Conservation (phyloP, 2,329 filamentous ascomycete genomes). For the Domatiomyces globalis region DNA sequence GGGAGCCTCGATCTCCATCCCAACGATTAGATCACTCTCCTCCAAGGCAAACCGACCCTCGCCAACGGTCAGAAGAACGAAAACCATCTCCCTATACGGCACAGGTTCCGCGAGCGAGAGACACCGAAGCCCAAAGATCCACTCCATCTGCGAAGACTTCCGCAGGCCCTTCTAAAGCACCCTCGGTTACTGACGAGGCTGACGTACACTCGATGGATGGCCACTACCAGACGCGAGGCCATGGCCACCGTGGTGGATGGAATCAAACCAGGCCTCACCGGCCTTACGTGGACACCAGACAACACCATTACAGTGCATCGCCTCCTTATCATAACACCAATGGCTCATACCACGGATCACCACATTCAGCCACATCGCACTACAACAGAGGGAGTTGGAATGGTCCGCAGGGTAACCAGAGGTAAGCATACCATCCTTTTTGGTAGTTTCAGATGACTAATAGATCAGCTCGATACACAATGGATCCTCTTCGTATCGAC, state of each 20-base stretch:
- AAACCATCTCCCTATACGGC: constrained; percentile 5
- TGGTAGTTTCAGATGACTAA: constrained; percentile 18
- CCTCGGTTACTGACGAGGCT: constrained; percentile 21
- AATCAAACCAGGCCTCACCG: constrained; percentile 25
- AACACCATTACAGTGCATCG: constrained; percentile 41
- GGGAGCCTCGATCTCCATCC: constrained; percentile 11
- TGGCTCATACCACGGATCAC: constrained; percentile 45
- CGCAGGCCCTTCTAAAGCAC: constrained; percentile 7
- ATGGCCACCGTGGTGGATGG: constrained; percentile 24
- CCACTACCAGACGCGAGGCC: constrained; percentile 21
- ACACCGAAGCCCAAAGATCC: not conserved
- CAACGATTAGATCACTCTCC: constrained; percentile 8
- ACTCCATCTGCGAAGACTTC: constrained; percentile 1
- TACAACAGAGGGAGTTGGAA: constrained; percentile 40
- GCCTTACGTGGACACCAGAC: constrained; percentile 29
- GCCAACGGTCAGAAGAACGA: constrained; percentile 6
- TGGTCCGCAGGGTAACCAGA: constrained; percentile 30
- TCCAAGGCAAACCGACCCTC: constrained; percentile 5
- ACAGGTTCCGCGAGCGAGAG: constrained; percentile 1
- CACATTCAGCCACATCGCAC: constrained; percentile 49
- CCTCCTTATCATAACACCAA: constrained; percentile 43
- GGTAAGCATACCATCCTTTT: constrained; percentile 31
- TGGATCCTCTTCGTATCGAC: constrained; percentile 49
- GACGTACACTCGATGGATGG: constrained; percentile 21
- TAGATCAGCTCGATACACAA: constrained; percentile 33